Base-by-base conservation (phyloP, 352 stramenopile genomes). In the Phytophthora litchii region DNA sequence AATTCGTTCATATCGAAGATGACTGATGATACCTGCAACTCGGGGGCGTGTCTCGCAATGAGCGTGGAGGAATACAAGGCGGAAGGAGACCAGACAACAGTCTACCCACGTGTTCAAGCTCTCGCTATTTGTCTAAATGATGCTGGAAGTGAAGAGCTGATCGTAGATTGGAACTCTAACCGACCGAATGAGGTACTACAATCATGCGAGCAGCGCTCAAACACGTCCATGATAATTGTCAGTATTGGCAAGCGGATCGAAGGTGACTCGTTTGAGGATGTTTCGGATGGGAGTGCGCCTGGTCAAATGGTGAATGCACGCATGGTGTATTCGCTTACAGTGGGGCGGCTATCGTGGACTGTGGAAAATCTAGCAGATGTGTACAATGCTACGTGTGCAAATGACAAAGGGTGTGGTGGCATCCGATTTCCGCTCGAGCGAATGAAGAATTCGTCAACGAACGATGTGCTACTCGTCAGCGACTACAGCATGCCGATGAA, bases 321-420 rank as follows among this genome's bases (percentile, higher is more conserved):
- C 3, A 47, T 63, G 16, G 37, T 67, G 13, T 67, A 67, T 25
- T 67, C 63, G 12, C 35, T 71, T 14, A 67, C 63, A n/a, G 49
- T 71, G 7, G 63, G 56, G 4, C 35, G 60, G n/a, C 36, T 67
- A 12, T 59, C 63, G 20, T 72, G 59, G 52, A 38, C 0, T 27
- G 13, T 47, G 3, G 41, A 65, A 27, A 21, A 65, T 34, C 25
- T 65, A 27, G 29, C 42, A 9, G 21, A 43, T 1, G 29, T 50
- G 4, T 65, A 54, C 21, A 38, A 54, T 13, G 49, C 57, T 14
- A 49, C 17, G 8, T 65, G 57, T 6, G 25, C 17, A 5, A 40
- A 5, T 32, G 9, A 29, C 0, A 20, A 25, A 19, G 27, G 31
- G 10, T 59, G 23, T 36, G 25, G 6, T 31, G 54, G 44, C 19